Evolutionary conservation across 2,329 filamentous ascomycete genomes (phyloP), one percentile per base, ranked within the genome.

Genomic region (Diaporthe amygdali): DNA sequence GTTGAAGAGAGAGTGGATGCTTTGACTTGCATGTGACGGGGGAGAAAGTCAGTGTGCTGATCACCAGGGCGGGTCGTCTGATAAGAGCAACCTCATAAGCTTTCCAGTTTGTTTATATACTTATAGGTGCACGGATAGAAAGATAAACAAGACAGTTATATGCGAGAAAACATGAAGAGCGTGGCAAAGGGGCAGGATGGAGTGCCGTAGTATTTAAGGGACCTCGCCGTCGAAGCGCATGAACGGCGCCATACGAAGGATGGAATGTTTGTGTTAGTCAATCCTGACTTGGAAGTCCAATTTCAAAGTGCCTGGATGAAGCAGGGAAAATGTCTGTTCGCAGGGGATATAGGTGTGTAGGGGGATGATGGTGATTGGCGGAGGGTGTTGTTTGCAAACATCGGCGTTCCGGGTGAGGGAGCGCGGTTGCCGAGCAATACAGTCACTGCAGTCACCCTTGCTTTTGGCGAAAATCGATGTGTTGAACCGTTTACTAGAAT

Each of bases 391-490:
- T 63, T 34, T 30, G 14, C 30, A 56, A 71, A 52, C 64, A 71
- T 39, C 15, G 55, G 25, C 32, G 22, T 27, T 46, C 39, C 55
- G 30, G 66, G 39, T 27, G 56, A 32, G 41, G 20, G 41, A 59
- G 51, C 22, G 41, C 39, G 47, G 66, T 71, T 71, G 70, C 70
- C 41, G 39, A 37, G 70, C 70, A 71, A 71, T 71, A 49, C 22
- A 22, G 30, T 54, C 22, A 44, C 27, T 14, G 44, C n/a, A n/a
- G n/a, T n/a, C n/a, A n/a, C n/a, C n/a, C n/a, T n/a, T n/a, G n/a
- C n/a, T 59, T 47, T 34, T 52, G 49, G 34, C 49, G 64, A 14
- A 44, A 14, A 20, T 32, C 17, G 25, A 67, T 17, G 8, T 6
- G 2, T 27, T 22, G 54, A 39, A 44, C 22, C 8, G 37, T 17